Percentiles rank a stretch among this genome's conserved stretches.
phyloP scores from a whole-genome alignment of 169 alveolate genomes.

The Cryptosporidium andersoni region DNA sequence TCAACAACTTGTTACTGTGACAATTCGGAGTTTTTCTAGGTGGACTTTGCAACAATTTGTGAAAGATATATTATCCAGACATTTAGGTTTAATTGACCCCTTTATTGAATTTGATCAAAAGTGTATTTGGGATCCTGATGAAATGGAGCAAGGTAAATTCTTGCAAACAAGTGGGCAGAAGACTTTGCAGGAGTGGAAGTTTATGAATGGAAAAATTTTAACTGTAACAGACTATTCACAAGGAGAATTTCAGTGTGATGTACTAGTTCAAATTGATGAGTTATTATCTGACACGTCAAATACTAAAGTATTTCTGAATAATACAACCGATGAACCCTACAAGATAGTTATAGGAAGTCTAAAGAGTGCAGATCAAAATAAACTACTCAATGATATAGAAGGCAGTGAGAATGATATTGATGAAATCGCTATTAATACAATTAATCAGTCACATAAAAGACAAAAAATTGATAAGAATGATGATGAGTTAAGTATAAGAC shows the following conservation, averaged over 20 bases:
- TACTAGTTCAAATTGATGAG: slow-evolving; percentile 1
- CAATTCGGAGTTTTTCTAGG: slow-evolving; percentile 67
- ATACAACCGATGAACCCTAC: neutral
- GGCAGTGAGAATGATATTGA: too few relatives aligned
- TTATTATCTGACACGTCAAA: neutral
- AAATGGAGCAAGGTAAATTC: slow-evolving; percentile 17
- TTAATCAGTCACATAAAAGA: too few relatives aligned
- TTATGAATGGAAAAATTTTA: slow-evolving; percentile 13
- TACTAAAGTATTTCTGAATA: neutral
- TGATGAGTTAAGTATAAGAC: too few relatives aligned
- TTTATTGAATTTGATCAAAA: slow-evolving; percentile 39
- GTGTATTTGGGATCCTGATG: slow-evolving; percentile 70
- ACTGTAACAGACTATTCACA: slow-evolving; percentile 51
- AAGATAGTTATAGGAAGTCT: slow-evolving; percentile 1
- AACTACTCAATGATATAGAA: too few relatives aligned
- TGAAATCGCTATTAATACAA: too few relatives aligned
- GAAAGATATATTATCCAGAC: slow-evolving; percentile 36
- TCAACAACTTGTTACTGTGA: slow-evolving; percentile 72
- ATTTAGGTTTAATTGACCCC: slow-evolving; percentile 32
- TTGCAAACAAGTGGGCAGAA: neutral
- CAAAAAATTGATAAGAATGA: too few relatives aligned
- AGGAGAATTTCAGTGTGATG: slow-evolving; percentile 58
- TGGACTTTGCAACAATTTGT: slow-evolving; percentile 74
- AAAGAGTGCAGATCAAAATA: too few relatives aligned
- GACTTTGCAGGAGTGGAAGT: slow-evolving; percentile 29